phyloP scores from a whole-genome alignment of 495 filamentous ascomycete genomes.

The Tricharina praecox region DNA sequence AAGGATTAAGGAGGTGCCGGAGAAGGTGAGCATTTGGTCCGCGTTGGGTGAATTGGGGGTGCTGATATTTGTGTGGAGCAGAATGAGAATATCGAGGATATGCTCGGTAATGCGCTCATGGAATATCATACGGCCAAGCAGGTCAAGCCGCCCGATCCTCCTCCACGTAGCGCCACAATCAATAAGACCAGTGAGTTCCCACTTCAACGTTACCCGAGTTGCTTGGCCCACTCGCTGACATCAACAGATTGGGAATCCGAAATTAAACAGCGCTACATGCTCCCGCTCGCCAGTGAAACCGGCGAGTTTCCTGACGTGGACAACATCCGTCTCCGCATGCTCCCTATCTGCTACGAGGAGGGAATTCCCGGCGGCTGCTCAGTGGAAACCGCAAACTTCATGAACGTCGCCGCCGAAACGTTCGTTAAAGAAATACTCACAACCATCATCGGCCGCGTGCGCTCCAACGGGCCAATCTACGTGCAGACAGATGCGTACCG shows the following conservation, averaged over 20 bases:
- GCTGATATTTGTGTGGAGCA: background rate
- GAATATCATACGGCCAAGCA: slow-evolving; percentile 53
- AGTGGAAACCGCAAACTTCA: slow-evolving; percentile 59
- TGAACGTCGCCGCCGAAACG: slow-evolving; percentile 79
- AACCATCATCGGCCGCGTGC: slow-evolving; percentile 57
- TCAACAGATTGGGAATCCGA: slow-evolving; percentile 67
- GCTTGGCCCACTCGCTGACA: background rate
- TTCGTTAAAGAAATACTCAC: slow-evolving; percentile 80
- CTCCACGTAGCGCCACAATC: slow-evolving; percentile 60
- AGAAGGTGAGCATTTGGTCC: slow-evolving; percentile 9
- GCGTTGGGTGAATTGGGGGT: too few species aligned
- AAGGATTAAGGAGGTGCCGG: slow-evolving; percentile 58
- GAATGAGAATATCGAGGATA: slow-evolving; percentile 51
- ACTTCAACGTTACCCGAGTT: too few species aligned
- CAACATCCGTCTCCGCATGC: slow-evolving; percentile 68
- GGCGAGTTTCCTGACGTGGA: slow-evolving; percentile 78
- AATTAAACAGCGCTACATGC: slow-evolving; percentile 78
- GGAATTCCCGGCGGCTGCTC: slow-evolving; percentile 61
- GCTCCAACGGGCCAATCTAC: slow-evolving; percentile 61
- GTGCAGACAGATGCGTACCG: slow-evolving; percentile 67
- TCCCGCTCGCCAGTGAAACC: slow-evolving; percentile 72
- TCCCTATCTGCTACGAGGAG: slow-evolving; percentile 85
- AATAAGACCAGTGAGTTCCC: slow-evolving; percentile 58
- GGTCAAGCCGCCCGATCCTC: slow-evolving; percentile 50
- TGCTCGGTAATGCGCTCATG: slow-evolving; percentile 43